phyloP scores from a whole-genome alignment of 441 rosid species.

The Populus hybrid region DNA sequence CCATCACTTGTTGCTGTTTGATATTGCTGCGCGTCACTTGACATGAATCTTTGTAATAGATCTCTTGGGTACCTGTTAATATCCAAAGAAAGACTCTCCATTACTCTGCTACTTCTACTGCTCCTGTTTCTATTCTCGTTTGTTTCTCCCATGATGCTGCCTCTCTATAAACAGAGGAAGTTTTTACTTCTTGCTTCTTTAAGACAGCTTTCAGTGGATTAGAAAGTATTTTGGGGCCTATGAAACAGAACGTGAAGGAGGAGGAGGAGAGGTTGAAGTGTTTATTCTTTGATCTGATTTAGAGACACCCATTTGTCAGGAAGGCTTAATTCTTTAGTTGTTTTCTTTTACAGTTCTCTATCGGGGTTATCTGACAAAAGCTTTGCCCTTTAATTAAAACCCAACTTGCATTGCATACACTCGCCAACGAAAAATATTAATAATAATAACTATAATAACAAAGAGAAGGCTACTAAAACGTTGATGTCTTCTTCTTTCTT shows the following conservation, averaged over 20 bases:
- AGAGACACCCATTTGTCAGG: constrained; percentile 32
- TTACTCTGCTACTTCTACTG: constrained; percentile 46
- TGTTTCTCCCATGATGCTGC: constrained; percentile 44
- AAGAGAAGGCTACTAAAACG: neutral
- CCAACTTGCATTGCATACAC: constrained; percentile 12
- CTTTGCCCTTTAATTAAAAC: constrained; percentile 13
- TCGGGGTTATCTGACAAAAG: neutral
- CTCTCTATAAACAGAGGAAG: neutral
- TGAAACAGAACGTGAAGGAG: constrained; percentile 8
- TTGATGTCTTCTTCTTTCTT: neutral
- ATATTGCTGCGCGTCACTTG: constrained; percentile 27
- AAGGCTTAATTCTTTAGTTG: constrained; percentile 10
- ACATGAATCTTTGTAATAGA: constrained; percentile 62
- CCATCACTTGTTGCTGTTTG: constrained; percentile 27
- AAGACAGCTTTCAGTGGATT: neutral
- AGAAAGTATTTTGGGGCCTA: neutral
- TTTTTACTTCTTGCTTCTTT: neutral
- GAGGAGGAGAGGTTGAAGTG: neutral
- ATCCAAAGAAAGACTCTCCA: constrained; percentile 49
- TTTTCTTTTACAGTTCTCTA: neutral
- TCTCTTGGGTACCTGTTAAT: constrained; percentile 64
- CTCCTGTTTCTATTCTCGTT: constrained; percentile 36
- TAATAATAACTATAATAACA: neutral
- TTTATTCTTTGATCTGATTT: constrained; percentile 27
- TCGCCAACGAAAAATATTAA: neutral